Evolutionary conservation across 208 protist species (phyloP), one percentile per base, ranked within the genome.

Genomic region (Novymonas esmeraldas): DNA sequence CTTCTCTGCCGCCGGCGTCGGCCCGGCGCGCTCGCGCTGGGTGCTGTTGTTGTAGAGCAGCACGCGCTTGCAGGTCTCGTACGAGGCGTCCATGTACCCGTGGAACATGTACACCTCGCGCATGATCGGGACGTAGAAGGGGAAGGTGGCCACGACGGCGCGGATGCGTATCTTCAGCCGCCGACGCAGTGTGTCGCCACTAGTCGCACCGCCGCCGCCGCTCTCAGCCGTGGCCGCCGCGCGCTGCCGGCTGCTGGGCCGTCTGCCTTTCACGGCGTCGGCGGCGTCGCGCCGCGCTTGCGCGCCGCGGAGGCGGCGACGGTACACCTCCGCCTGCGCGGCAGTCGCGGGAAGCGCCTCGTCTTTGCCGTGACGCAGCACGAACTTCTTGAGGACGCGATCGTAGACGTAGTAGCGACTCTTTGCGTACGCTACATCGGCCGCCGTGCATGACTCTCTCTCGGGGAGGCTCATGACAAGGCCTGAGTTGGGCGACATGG

Each of bases 41-140:
- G 36, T 66, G 36, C 55, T 58, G 64, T 81, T 81, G 64, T 76
- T 78, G 61, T 82, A 57, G 51, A 58, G 33, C 64, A 82, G 50
- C 16, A 75, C 62, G 6, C 62, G 64, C 66, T 64, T 63, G 67
- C 81, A 69, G 9, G 65, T 70, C 28, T 34, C 39, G 70, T 84
- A 77, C 2, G 84, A 81, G 13, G 84, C 84, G 42, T 87, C 81
- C 38, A 87, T 64, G 48, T 83, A 70, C 38, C 84, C 84, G 39
- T 73, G 29, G n/a, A 72, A 56, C 55, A 90, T 78, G 57, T 82
- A 78, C 48, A 84, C 26, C 54, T 90, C 84, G 1, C 84, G 81
- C 67, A 84, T 82, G 11, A 82, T 45, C 29, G 81, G 81, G 18
- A 87, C 58, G 38, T 82, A 90, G 38, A 90, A 90, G 51, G 70